Base-by-base conservation (phyloP, 2,329 filamentous ascomycete genomes). In the Exserohilum turcica region DNA sequence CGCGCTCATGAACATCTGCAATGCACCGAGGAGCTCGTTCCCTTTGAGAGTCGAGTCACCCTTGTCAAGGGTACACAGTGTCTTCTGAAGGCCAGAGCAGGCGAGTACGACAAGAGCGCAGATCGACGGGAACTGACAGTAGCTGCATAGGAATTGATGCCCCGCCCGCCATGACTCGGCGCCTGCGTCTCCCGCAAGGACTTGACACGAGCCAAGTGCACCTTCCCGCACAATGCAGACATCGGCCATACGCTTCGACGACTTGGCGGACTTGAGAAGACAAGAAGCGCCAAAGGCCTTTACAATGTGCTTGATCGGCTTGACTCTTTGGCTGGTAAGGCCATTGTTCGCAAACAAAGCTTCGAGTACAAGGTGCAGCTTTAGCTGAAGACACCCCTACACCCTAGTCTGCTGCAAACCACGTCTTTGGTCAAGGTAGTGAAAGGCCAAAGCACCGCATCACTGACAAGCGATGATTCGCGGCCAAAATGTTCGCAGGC, bases 211-310 rank as follows among this genome's bases (percentile, higher is more conserved):
- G 16, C 37, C n/a, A 9, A 36, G 24, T 31, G 24, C 47, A 21
- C 42, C 37, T 51, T 40, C 24, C 29, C 12, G 19, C 27, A 21
- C 47, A 12, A 33, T 36, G 36, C 37, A 18, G 12, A 27, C 24
- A 33, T 45, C 32, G 43, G 42, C 42, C 31, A 46, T 32, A 12
- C 36, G 36, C 37, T 32, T 27, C 13, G 33, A 29, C 42, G 40
- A 33, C 28, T 24, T 29, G 18, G 19, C 12, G 15, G 38, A 6
- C 10, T 32, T n/a, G 46, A 54, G 35, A 39, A 44, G 29, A 12
- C 18, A 18, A 32, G 16, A 37, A 40, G 16, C 8, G 12, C 33
- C 9, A 32, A n/a, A 13, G 16, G 13, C 10, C 24, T 21, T 16
- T 7, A 32, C 31, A 35, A 35, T 19, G 37, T 16, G 18, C 28